Conservation (phyloP, 2,329 filamentous ascomycete species). For the Sporothrix brasiliensis region DNA sequence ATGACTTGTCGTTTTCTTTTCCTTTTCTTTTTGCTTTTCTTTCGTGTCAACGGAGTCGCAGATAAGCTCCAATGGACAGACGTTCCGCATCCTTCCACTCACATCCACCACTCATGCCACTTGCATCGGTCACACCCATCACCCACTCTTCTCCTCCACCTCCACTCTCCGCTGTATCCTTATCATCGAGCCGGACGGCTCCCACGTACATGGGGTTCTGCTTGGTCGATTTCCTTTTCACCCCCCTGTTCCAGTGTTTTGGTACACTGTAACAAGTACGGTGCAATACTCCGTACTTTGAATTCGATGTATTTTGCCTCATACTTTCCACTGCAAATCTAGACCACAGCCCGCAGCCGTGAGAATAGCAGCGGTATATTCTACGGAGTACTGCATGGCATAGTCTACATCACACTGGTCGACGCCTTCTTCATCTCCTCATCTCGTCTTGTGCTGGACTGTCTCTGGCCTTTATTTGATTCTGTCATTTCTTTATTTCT, state of each 20-base stretch:
- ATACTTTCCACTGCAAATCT: too few species aligned
- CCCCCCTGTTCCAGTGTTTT: neutral
- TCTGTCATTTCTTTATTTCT: neutral
- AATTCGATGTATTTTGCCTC: too few species aligned
- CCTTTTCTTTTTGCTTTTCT: slow-evolving; percentile 19
- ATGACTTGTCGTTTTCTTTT: neutral
- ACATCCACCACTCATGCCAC: neutral
- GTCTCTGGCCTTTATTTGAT: neutral
- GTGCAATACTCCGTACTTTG: neutral
- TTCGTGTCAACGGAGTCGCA: slow-evolving; percentile 18
- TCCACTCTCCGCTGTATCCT: slow-evolving; percentile 14
- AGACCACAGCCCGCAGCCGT: too few species aligned
- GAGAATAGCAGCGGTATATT: neutral
- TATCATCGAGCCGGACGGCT: slow-evolving; percentile 14
- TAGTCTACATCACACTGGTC: neutral
- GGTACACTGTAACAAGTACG: neutral
- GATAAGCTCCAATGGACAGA: slow-evolving; percentile 14
- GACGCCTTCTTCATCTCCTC: slow-evolving; percentile 11
- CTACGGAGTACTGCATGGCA: neutral
- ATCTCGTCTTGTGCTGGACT: neutral
- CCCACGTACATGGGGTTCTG: slow-evolving; percentile 6
- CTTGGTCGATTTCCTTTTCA: slow-evolving; percentile 2
- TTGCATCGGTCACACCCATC: neutral
- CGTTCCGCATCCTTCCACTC: neutral
- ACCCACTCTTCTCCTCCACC: neutral